These are phyloP conservation scores for Hypericum androsaemum DNA, from an alignment of 345 rosid species.

Conservation along the genomic window DNA sequence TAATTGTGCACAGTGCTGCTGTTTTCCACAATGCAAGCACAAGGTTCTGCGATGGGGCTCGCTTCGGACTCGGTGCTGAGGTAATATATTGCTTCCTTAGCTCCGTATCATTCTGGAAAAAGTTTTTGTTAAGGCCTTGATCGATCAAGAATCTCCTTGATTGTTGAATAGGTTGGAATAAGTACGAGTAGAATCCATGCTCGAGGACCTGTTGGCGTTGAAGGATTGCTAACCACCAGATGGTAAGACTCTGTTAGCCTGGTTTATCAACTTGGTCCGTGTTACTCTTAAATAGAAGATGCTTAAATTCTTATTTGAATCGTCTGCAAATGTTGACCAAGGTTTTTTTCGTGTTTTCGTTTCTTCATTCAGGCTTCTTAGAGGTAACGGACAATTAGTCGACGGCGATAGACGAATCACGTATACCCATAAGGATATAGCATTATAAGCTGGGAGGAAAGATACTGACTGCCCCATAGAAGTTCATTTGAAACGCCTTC, in stretches of 20 bases:
- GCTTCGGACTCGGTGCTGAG: slow-evolving; percentile 99
- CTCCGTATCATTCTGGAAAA: not conserved
- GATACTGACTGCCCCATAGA: not conserved
- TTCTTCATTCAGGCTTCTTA: slow-evolving; percentile 56
- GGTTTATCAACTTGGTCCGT: not conserved
- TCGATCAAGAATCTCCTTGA: slow-evolving; percentile 3
- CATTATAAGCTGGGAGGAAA: slow-evolving; percentile 6
- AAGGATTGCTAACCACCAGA: slow-evolving; percentile 87
- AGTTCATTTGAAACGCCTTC: no score
- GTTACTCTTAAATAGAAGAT: not conserved
- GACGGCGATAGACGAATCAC: slow-evolving; percentile 70
- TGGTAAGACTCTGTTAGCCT: slow-evolving; percentile 39
- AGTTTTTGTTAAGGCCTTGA: slow-evolving; percentile 5
- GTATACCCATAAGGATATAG: slow-evolving; percentile 65
- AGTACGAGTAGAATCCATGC: slow-evolving; percentile 98
- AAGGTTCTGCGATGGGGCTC: slow-evolving; percentile 93
- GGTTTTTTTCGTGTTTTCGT: not conserved
- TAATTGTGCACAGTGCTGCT: slow-evolving; percentile 63
- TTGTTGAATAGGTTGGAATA: slow-evolving; percentile 65
- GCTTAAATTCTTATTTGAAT: not conserved
- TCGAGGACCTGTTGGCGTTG: slow-evolving; percentile 98
- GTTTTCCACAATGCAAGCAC: slow-evolving; percentile 98
- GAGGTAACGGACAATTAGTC: slow-evolving; percentile 90
- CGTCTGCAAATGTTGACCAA: not conserved
- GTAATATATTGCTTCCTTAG: slow-evolving; percentile 22